phyloP scores from a whole-genome alignment of 805 yeast genomes.

The Isabelozyma rhagii region DNA sequence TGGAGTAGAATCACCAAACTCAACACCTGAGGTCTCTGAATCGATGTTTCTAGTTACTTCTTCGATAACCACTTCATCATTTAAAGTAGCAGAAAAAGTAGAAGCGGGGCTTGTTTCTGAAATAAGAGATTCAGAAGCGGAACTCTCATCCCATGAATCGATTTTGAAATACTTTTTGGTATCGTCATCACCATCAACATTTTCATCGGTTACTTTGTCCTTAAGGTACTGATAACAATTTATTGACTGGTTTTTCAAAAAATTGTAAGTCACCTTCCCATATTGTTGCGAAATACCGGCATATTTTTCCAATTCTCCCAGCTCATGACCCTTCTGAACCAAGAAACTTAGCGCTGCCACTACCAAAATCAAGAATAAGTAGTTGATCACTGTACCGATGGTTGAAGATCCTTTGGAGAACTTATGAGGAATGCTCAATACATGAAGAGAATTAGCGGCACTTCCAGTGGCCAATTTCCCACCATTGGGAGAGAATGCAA shows the following conservation, averaged over 20 bases:
- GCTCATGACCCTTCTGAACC: slow-evolving; percentile 32
- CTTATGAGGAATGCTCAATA: slow-evolving; percentile 56
- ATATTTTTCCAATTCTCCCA: slow-evolving; percentile 29
- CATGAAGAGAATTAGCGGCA: slow-evolving; percentile 71
- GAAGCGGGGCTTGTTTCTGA: slow-evolving; percentile 1
- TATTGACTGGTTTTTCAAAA: slow-evolving; percentile 5
- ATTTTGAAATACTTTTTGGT: slow-evolving; percentile 19
- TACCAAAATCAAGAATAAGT: slow-evolving; percentile 30
- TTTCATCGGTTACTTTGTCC: slow-evolving; percentile 23
- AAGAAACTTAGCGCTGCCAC: slow-evolving; percentile 28
- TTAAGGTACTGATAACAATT: slow-evolving; percentile 23
- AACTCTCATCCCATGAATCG: slow-evolving; percentile 16
- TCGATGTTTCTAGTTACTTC: slow-evolving; percentile 16
- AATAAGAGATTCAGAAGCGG: neutral
- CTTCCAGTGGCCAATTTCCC: slow-evolving; percentile 66
- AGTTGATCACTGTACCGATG: slow-evolving; percentile 30
- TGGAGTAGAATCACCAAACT: slow-evolving; percentile 6
- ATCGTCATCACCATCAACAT: slow-evolving; percentile 18
- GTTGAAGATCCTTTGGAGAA: slow-evolving; percentile 40
- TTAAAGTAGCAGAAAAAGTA: neutral
- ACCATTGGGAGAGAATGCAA: slow-evolving; percentile 68
- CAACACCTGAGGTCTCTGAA: slow-evolving; percentile 8
- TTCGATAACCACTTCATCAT: slow-evolving; percentile 7
- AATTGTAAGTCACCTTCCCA: slow-evolving; percentile 3
- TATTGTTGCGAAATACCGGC: slow-evolving; percentile 15